These are phyloP conservation scores for Vaccinium corymbosum DNA, from an alignment of 148 eudicot species.

Conservation along the genomic window DNA sequence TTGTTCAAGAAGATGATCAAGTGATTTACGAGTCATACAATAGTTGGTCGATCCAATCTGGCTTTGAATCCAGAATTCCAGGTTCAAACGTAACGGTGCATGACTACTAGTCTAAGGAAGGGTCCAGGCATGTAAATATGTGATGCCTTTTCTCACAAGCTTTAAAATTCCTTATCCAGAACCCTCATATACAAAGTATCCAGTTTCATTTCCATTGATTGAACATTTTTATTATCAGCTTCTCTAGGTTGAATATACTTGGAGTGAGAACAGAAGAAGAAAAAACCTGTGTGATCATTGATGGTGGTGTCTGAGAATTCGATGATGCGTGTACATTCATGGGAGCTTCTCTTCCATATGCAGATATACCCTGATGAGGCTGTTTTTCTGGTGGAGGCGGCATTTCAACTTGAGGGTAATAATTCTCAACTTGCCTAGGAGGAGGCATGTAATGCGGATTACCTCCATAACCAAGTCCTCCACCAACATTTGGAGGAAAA, in stretches of 20 bases:
- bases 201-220: background rate
- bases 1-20: background rate
- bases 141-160: background rate
- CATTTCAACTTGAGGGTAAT: slow-evolving; percentile 67
- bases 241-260: background rate
- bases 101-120: background rate
- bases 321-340: slow-evolving; percentile 48
- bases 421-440: slow-evolving; percentile 62
- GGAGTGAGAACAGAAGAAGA: background rate
- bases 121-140: background rate
- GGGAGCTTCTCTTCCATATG: slow-evolving; percentile 79
- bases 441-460: slow-evolving; percentile 67
- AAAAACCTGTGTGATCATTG: slow-evolving; percentile 72
- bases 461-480: slow-evolving; percentile 60
- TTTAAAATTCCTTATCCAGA: background rate
- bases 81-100: background rate
- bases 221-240: background rate
- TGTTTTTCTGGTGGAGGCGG: slow-evolving; percentile 60
- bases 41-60: slow-evolving; percentile 2
- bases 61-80: background rate
- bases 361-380: slow-evolving; percentile 76
- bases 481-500: slow-evolving; percentile 50
- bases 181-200: background rate
- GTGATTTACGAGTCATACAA: background rate
- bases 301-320: slow-evolving; percentile 51